phyloP scores from a whole-genome alignment of 331 rosid genomes.

The Spiraea crenata region DNA sequence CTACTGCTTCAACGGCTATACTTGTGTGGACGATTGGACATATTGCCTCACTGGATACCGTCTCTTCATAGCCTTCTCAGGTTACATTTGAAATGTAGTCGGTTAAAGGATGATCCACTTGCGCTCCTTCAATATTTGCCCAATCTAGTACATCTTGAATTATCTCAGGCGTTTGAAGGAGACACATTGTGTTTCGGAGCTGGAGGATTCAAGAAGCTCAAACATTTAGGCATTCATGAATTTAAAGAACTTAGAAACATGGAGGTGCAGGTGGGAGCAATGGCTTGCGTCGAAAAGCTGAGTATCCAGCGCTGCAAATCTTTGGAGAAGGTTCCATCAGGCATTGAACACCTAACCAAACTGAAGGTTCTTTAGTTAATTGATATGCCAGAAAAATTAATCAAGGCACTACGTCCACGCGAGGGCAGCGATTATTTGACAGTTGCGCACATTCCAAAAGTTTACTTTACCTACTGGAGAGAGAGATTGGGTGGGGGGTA shows the following conservation, averaged over 20 bases:
- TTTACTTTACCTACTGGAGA: constrained; percentile 54
- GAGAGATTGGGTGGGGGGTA: constrained; percentile 49
- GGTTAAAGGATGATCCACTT: constrained; percentile 44
- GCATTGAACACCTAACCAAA: constrained; percentile 39
- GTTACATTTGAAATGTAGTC: constrained; percentile 47
- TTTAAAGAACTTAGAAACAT: constrained; percentile 40
- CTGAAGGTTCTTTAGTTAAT: constrained; percentile 43
- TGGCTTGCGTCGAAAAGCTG: constrained; percentile 46
- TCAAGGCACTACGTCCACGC: constrained; percentile 34
- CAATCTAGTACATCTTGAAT: constrained; percentile 48
- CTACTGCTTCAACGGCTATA: constrained; percentile 48
- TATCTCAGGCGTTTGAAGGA: constrained; percentile 42
- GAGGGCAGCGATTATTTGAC: constrained; percentile 41
- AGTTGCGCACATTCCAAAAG: constrained; percentile 46
- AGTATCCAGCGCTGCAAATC: constrained; percentile 41
- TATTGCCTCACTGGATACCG: constrained; percentile 49
- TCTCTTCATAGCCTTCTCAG: constrained; percentile 36
- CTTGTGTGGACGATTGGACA: constrained; percentile 42
- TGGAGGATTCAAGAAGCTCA: constrained; percentile 42
- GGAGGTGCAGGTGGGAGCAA: constrained; percentile 40
- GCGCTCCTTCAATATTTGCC: constrained; percentile 46
- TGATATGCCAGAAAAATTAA: constrained; percentile 49
- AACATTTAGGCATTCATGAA: constrained; percentile 40
- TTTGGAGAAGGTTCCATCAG: constrained; percentile 48
- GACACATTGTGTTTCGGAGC: constrained; percentile 37